These are phyloP conservation scores for Coemansia sp. DNA, from an alignment of 192 early-diverging fungal genomes.

Conservation along the genomic window DNA sequence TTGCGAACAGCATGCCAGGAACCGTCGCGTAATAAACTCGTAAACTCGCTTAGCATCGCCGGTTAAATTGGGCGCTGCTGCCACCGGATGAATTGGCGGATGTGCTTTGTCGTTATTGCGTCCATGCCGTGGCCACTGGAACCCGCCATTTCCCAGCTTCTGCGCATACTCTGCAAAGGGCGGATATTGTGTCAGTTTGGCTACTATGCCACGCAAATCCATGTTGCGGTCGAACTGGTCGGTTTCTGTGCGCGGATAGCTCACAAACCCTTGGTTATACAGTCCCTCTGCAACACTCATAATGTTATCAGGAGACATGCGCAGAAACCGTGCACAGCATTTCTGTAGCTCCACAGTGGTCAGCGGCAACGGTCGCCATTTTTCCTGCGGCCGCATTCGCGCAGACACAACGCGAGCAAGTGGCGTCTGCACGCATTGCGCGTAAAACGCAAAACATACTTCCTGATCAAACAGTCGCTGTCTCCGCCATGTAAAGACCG, in stretches of 20 bases:
- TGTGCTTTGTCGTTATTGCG: conserved; percentile 93
- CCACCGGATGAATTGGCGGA: conserved; percentile 94
- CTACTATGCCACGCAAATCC: conserved; percentile 63
- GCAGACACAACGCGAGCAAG: conserved; percentile 62
- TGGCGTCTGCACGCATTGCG: conserved; percentile 62
- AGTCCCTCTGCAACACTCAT: conserved; percentile 88
- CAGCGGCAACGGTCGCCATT: conserved; percentile 88
- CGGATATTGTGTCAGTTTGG: conserved; percentile 59
- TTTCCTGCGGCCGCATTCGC: conserved; percentile 63
- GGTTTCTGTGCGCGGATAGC: conserved; percentile 96
- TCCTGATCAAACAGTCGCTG: conserved; percentile 74
- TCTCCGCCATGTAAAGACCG: conserved; percentile 75
- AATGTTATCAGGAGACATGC: conserved; percentile 72
- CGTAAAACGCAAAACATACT: conserved; percentile 68
- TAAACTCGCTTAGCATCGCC: conserved; percentile 75
- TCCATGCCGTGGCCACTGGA: conserved; percentile 73
- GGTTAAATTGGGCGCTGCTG: conserved; percentile 50
- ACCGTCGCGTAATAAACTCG: conserved; percentile 84
- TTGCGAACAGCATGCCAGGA: conserved; percentile 89
- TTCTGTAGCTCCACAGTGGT: conserved; percentile 96
- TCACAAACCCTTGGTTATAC: conserved; percentile 85
- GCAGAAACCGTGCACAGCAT: conserved; percentile 64
- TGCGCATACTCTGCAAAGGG: conserved; percentile 46
- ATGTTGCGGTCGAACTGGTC: conserved; percentile 81
- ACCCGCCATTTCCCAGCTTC: conserved; percentile 66